phyloP scores from a whole-genome alignment of 192 early-diverging fungal species.

The Phlyctochytrium arcticum region DNA sequence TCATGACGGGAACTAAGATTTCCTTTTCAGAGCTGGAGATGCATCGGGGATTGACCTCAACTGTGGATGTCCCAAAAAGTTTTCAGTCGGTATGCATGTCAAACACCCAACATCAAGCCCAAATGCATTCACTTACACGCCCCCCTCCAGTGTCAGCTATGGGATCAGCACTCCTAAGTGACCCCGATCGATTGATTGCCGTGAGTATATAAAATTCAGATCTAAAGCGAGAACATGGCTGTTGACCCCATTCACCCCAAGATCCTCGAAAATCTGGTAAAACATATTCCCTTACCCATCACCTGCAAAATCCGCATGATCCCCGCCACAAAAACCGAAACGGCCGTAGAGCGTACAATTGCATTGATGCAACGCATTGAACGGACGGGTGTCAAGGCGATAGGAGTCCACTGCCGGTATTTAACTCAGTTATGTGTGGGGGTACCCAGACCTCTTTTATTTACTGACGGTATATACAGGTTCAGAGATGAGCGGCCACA shows the following conservation, averaged over 20 bases:
- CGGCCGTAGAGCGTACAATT: slow-evolving; percentile 71
- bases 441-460: background rate
- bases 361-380: slow-evolving; percentile 78
- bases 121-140: too few relatives aligned
- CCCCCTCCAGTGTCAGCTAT: slow-evolving; percentile 80
- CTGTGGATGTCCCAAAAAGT: slow-evolving; percentile 96
- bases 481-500: slow-evolving; percentile 65
- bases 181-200: slow-evolving; percentile 75
- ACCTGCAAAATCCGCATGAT: slow-evolving; percentile 79
- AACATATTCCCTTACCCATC: slow-evolving; percentile 71
- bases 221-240: too few relatives aligned
- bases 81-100: slow-evolving; percentile 75
- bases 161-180: slow-evolving; percentile 84
- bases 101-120: too few relatives aligned
- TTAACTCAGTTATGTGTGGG: background rate
- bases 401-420: slow-evolving; percentile 86
- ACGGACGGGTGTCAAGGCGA: slow-evolving; percentile 76
- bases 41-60: slow-evolving; percentile 92
- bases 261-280: slow-evolving; percentile 71
- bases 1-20: background rate
- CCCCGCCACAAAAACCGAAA: slow-evolving; percentile 5
- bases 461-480: too few relatives aligned
- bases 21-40: slow-evolving; percentile 61
- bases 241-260: background rate
- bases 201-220: slow-evolving; percentile 34